Evolutionary conservation across 139 green algal genomes (phyloP).

Genomic region (Asterochloris sp.): DNA sequence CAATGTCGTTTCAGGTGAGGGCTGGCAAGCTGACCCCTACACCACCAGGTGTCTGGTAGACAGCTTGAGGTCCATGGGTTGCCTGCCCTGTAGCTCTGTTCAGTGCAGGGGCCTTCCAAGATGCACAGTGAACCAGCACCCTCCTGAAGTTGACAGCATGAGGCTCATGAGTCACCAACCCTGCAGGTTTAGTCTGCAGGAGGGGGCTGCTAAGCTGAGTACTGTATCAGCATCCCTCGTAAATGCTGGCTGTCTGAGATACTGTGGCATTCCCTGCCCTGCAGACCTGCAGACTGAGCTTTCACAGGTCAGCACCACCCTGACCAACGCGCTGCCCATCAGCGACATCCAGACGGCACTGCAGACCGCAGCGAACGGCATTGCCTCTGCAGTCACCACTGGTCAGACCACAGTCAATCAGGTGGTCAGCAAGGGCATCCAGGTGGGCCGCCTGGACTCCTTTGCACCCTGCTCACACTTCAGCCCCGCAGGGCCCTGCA

Average conservation of each 20-base stretch:
- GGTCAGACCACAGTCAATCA: background rate
- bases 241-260: background rate
- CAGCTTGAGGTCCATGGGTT: background rate
- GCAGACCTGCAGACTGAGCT: background rate
- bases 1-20: background rate
- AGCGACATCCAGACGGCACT: too few species aligned
- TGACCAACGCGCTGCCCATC: too few species aligned
- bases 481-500: background rate
- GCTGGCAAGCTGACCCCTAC: background rate
- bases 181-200: background rate
- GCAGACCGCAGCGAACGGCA: background rate
- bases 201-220: background rate
- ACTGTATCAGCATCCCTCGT: background rate
- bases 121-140: too few species aligned
- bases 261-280: background rate
- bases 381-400: background rate
- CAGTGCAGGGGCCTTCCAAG: background rate
- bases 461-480: background rate
- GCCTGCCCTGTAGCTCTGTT: background rate
- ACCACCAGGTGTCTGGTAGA: background rate
- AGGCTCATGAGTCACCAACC: too few species aligned
- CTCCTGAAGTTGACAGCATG: too few species aligned
- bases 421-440: slow-evolving; percentile 3
- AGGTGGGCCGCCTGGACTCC: background rate
- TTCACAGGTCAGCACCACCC: too few species aligned